These are phyloP conservation scores for Candida piceae DNA, from an alignment of 805 yeast species.

Conservation along the genomic window DNA sequence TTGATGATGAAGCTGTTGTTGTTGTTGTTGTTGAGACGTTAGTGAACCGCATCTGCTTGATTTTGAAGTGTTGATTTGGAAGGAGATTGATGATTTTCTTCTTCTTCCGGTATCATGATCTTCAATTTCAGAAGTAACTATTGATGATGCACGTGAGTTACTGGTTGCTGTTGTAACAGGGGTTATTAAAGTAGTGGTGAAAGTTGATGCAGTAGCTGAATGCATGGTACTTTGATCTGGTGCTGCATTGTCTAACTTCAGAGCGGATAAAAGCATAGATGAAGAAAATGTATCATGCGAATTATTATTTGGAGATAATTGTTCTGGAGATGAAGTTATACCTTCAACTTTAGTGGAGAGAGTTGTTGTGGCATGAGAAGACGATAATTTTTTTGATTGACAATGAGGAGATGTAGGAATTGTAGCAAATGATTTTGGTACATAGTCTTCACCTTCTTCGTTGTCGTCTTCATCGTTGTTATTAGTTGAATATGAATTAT, in stretches of 20 bases:
- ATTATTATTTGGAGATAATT: too few relatives aligned
- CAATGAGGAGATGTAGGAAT: conserved; percentile 14
- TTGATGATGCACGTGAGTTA: conserved; percentile 12
- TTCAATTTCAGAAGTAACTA: conserved; percentile 22
- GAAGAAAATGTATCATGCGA: neutral
- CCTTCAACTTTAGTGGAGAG: too few relatives aligned
- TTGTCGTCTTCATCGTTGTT: conserved; percentile 8
- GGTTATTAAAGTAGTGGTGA: conserved; percentile 7
- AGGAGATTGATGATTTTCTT: conserved; percentile 26
- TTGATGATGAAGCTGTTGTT: neutral
- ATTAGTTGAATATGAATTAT: neutral
- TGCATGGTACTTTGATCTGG: neutral
- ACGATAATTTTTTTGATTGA: conserved; percentile 4
- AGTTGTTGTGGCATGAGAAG: too few relatives aligned
- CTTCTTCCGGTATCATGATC: conserved; percentile 17
- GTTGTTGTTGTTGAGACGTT: conserved; percentile 8
- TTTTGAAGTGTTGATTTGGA: conserved; percentile 16
- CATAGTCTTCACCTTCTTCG: conserved; percentile 3
- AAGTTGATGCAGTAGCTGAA: conserved; percentile 7
- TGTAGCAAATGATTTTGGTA: conserved; percentile 9
- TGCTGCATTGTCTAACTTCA: neutral
- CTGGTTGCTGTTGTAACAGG: conserved; percentile 6
- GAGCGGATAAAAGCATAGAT: neutral
- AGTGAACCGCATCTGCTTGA: conserved; percentile 21
- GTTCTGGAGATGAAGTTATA: too few relatives aligned